A percentile compares a stretch with the other conserved stretches of the same genome.
Conservation (phyloP, 257 asterid genomes). For the Solanum pimpinellifolium region DNA sequence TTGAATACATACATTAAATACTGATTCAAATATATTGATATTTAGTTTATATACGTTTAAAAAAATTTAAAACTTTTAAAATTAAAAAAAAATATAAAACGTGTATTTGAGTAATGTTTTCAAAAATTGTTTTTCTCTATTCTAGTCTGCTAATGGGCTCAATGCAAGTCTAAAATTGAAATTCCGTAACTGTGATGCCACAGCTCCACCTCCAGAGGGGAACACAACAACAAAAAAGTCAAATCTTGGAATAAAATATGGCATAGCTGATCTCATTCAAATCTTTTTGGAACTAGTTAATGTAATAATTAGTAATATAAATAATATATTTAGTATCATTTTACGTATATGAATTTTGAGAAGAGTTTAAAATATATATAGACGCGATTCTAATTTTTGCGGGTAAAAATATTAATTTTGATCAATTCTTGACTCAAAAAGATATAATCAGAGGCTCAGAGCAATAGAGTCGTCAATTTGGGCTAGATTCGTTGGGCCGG, state of each 20-base stretch:
- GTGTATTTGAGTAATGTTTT: too few species aligned
- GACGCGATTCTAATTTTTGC: rapidly evolving
- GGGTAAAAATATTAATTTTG: background rate
- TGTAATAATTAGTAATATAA: too few species aligned
- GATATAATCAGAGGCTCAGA: background rate
- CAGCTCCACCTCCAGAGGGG: background rate
- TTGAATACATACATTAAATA: too few species aligned
- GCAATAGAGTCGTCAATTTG: background rate
- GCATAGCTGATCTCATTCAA: background rate
- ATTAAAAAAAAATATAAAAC: too few species aligned
- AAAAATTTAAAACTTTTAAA: too few species aligned
- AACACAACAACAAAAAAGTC: background rate
- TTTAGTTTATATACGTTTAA: too few species aligned
- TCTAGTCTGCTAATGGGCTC: background rate
- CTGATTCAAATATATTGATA: too few species aligned
- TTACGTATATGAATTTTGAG: background rate
- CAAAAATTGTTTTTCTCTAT: background rate
- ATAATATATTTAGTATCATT: background rate
- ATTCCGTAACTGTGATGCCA: background rate
- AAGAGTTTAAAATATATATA: too few species aligned
- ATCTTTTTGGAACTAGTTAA: too few species aligned
- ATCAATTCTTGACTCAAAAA: background rate
- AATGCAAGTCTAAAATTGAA: background rate
- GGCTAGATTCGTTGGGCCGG: rapidly evolving
- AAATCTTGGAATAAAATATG: background rate